Base-by-base conservation (phyloP, 1,284 basidiomycete genomes). In the Rhizoctonia solani region DNA sequence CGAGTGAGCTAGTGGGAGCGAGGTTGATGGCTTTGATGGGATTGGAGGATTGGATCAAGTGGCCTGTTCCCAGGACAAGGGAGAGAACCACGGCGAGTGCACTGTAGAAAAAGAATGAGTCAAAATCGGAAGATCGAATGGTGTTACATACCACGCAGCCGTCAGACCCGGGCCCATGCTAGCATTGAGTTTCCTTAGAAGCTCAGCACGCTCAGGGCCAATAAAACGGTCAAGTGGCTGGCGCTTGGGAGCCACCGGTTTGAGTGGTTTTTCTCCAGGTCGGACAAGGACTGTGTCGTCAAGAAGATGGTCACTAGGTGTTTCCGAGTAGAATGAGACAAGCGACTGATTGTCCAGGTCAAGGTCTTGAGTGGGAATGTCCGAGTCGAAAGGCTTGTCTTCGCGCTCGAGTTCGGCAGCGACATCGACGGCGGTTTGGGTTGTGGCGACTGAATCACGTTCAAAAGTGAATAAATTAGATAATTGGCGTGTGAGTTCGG, bases 401-500 rank as follows among this genome's bases (percentile, higher is more conserved):
- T 50, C 46, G 19, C 32, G 32, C 11, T 32, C 23, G 58, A 37
- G 32, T 41, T 63, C 47, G 44, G 27, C 37, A 19, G 44, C 42
- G 9, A 47, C 41, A 34, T 59, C 42, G n/a, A 63, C 58, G 5
- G 47, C 47, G 16, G 58, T 63, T 32, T 63, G 58, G 8, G 58
- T 50, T 16, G 58, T 47, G 32, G 58, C 47, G 2, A 46, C 42
- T n/a, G 58, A 63, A 47, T 63, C 44, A n/a, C 47, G 58, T 19
- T 63, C 58, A 4, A 37, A 37, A 21, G 58, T 47, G 34, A 50
- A 52, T 5, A 39, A 39, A 21, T 63, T 63, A 30, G 58, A 50
- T 6, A 63, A 47, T 19, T 47, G 46, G 34, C 58, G 32, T 3
- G 50, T 37, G 5, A 63, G 47, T 4, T 63, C 58, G 58, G 49